Evolutionary conservation across 2,329 filamentous ascomycete genomes (phyloP).

Genomic region (Penicillium sp.): DNA sequence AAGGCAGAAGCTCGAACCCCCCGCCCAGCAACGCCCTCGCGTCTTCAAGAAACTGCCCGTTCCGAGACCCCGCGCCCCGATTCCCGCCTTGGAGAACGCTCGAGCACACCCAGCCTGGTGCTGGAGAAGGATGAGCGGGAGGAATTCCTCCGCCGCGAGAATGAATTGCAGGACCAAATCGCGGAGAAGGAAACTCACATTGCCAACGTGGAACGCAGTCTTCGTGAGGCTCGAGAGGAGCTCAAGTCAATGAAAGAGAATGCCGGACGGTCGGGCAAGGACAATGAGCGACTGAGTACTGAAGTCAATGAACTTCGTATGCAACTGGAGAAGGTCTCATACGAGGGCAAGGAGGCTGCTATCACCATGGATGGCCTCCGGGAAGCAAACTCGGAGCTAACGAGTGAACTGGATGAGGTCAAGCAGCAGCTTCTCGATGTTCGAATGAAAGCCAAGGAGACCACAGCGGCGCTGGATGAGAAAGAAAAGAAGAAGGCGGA

Average conservation of each 20-base stretch:
- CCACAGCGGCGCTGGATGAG: conserved; percentile 82
- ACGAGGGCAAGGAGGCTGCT: conserved; percentile 92
- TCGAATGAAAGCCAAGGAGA: conserved; percentile 95
- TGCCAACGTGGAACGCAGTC: conserved; percentile 71
- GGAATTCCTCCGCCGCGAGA: conserved; percentile 90
- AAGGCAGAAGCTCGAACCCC: conserved; percentile 50
- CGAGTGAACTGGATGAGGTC: conserved; percentile 84
- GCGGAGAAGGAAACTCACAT: conserved; percentile 87
- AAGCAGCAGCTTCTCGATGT: conserved; percentile 95
- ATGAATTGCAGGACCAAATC: conserved; percentile 94
- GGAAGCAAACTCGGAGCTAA: conserved; percentile 91
- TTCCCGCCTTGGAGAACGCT: conserved; percentile 70
- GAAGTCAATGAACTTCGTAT: conserved; percentile 93
- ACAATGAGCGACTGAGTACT: conserved; percentile 80
- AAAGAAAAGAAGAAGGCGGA: conserved; percentile 99
- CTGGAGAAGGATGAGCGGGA: conserved; percentile 96
- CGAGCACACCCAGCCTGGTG: conserved; percentile 80
- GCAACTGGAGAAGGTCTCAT: conserved; percentile 91
- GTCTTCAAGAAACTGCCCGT: conserved; percentile 47
- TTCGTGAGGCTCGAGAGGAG: conserved; percentile 83
- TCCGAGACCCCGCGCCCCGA: conserved; percentile 63
- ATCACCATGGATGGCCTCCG: conserved; percentile 98
- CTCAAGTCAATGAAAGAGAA: conserved; percentile 80
- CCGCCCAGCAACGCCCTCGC: conserved; percentile 42
- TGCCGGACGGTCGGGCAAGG: conserved; percentile 75